Evolutionary conservation across 2,329 filamentous ascomycete species (phyloP), one percentile per base, ranked within the genome.

Genomic region (Cladosporium halotolerans): DNA sequence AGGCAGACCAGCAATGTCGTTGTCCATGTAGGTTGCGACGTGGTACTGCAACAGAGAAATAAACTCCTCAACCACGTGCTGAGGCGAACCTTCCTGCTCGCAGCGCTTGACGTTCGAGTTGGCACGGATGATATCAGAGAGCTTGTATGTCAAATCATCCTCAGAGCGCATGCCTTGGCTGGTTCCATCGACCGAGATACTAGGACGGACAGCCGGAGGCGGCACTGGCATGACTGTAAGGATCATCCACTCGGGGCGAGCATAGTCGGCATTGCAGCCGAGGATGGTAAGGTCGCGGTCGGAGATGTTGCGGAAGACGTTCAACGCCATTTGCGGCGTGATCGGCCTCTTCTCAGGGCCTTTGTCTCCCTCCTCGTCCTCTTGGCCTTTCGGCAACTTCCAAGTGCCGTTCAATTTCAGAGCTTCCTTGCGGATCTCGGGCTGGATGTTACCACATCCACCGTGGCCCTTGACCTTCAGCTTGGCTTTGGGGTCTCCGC

Each of bases 21-120:
- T 99, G 73, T 99, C 93, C 95, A 99, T 99, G 73, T 96, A 95
- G 1, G 95, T 99, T 41, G 95, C 95, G 56, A 99, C 91, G 66
- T 99, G 95, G 68, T 96, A 99, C 68, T 99, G 95, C 36, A 99
- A 77, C 32, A 99, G 76, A 58, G 86, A 84, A 71, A 96, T 89
- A 55, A 96, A 97, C 65, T 99, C 93, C 55, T 84, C 82, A 13
- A 90, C 83, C 60, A 97, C 89, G 72, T 99, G 93, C 59, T 88
- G 85, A 1, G 93, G 90, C 3, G 91, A 91, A 54, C 93, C 93
- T 70, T 96, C 90, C 55, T 88, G 83, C 64, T 95, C 89, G 56
- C 90, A 93, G 62, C 93, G 86, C 62, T 88, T 85, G 53, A 99
- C 91, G 64, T 96, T 96, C 62, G 88, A 86, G 74, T 99, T 99